A percentile compares a stretch with the other conserved stretches of the same genome.
Evolutionary conservation across 768 basidiomycete genomes (phyloP).

Genomic region (Butyriboletus loyo): DNA sequence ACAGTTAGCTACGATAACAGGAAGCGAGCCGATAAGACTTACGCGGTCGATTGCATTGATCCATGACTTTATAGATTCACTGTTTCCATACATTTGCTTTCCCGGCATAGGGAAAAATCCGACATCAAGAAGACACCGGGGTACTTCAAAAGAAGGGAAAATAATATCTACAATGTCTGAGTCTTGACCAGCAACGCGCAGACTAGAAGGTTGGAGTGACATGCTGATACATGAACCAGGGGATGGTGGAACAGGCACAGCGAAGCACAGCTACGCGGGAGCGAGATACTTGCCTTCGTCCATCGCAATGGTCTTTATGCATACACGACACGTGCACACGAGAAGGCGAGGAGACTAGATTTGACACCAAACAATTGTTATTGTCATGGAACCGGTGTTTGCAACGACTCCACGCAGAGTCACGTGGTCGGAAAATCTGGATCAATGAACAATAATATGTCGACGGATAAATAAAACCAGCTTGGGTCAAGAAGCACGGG

Average conservation of each 20-base stretch:
- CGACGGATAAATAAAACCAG: background rate
- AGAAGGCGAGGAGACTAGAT: slow-evolving; percentile 5
- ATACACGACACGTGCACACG: slow-evolving; percentile 1
- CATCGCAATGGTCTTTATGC: slow-evolving; percentile 20
- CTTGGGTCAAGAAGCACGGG: background rate
- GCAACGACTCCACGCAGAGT: background rate
- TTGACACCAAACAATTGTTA: slow-evolving; percentile 28
- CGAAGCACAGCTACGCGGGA: slow-evolving; percentile 30
- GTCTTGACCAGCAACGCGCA: slow-evolving; percentile 31
- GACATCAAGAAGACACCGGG: background rate
- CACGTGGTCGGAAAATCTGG: slow-evolving; percentile 20
- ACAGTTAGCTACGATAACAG: background rate
- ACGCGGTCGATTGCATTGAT: slow-evolving; percentile 24
- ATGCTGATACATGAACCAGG: slow-evolving; percentile 15
- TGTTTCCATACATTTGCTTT: slow-evolving; percentile 25
- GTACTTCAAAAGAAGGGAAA: slow-evolving; percentile 11
- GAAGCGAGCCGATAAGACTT: slow-evolving; percentile 1
- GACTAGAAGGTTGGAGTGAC: slow-evolving; percentile 16
- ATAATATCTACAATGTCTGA: slow-evolving; percentile 10
- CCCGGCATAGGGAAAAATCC: slow-evolving; percentile 4
- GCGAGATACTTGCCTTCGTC: background rate
- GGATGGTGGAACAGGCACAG: slow-evolving; percentile 14
- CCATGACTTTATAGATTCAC: slow-evolving; percentile 26
- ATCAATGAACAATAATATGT: slow-evolving; percentile 26
- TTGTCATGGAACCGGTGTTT: slow-evolving; percentile 14